A percentile compares a stretch with the other conserved stretches of the same genome.
Conservation (phyloP, 2,329 filamentous ascomycete species). For the Chaetomium strumarium region DNA sequence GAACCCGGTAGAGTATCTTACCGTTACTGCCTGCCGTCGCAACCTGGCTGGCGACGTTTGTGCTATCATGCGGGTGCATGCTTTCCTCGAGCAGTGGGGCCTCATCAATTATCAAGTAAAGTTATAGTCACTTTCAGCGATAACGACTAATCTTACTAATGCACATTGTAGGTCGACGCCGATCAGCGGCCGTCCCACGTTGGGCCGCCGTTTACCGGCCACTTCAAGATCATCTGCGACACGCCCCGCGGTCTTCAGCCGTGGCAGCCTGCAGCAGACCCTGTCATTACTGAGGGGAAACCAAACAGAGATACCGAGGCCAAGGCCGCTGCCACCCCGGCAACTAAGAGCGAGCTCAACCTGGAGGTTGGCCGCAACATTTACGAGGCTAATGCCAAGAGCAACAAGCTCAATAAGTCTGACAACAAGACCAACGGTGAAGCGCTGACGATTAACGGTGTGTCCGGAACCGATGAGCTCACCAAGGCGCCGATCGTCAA, state of each 20-base stretch:
- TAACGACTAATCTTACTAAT: constrained; percentile 12
- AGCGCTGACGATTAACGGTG: constrained; percentile 59
- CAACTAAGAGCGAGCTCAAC: constrained; percentile 74
- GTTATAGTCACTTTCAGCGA: not conserved
- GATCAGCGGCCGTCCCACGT: constrained; percentile 93
- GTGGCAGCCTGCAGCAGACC: constrained; percentile 84
- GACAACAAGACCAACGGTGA: constrained; percentile 79
- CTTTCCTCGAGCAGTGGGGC: constrained; percentile 97
- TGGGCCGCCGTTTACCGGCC: constrained; percentile 91
- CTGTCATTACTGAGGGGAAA: constrained; percentile 57
- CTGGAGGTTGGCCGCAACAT: constrained; percentile 93
- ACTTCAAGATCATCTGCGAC: constrained; percentile 94
- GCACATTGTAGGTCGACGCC: constrained; percentile 73
- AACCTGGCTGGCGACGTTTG: constrained; percentile 97
- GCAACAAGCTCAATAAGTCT: constrained; percentile 59
- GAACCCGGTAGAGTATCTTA: constrained; percentile 93
- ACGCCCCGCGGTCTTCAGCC: constrained; percentile 91
- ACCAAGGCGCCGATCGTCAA: constrained; percentile 61
- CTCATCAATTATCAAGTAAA: constrained; percentile 96
- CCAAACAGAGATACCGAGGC: constrained; percentile 63
- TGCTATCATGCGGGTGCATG: constrained; percentile 97
- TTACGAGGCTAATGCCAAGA: constrained; percentile 87
- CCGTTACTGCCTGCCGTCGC: constrained; percentile 89
- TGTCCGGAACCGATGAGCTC: constrained; percentile 51
- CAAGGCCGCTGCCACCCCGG: constrained; percentile 59